Evolutionary conservation across 2,329 filamentous ascomycete genomes (phyloP).

Genomic region (Penicillium nordicum): DNA sequence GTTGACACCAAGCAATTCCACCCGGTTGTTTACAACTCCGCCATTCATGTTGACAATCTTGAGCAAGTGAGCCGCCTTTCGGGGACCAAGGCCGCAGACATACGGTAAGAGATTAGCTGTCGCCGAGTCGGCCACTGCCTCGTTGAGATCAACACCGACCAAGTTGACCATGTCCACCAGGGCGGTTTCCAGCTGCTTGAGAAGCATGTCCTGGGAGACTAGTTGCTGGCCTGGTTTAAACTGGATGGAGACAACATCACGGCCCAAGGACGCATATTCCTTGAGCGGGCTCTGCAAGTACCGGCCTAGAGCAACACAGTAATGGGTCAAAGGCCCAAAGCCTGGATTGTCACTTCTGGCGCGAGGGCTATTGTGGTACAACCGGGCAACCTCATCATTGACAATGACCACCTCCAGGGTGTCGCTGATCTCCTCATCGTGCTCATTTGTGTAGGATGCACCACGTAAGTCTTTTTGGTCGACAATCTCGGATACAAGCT

Average conservation of each 20-base stretch:
- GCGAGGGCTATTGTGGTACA: slow-evolving; percentile 87
- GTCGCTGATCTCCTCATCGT: slow-evolving; percentile 70
- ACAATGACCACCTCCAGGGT: slow-evolving; percentile 84
- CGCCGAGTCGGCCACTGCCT: slow-evolving; percentile 76
- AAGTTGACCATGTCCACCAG: slow-evolving; percentile 99
- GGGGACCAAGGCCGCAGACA: slow-evolving; percentile 83
- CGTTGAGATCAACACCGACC: slow-evolving; percentile 91
- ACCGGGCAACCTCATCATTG: slow-evolving; percentile 93
- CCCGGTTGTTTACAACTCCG: slow-evolving; percentile 76
- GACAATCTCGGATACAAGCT: slow-evolving; percentile 75
- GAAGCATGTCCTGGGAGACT: slow-evolving; percentile 79
- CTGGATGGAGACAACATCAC: slow-evolving; percentile 78
- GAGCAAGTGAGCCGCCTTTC: slow-evolving; percentile 79
- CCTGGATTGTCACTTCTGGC: slow-evolving; percentile 77
- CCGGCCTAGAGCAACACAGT: slow-evolving; percentile 82
- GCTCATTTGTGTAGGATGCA: slow-evolving; percentile 81
- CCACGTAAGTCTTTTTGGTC: slow-evolving; percentile 73
- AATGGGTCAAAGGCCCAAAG: slow-evolving; percentile 73
- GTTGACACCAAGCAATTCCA: slow-evolving; percentile 83
- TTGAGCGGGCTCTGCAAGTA: slow-evolving; percentile 96
- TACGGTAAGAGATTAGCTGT: slow-evolving; percentile 86
- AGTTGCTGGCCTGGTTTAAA: slow-evolving; percentile 91
- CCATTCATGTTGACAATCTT: slow-evolving; percentile 93
- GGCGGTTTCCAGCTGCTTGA: slow-evolving; percentile 85
- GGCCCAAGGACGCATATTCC: slow-evolving; percentile 89